A percentile compares a stretch with the other conserved stretches of the same genome.
Evolutionary conservation across 805 yeast species (phyloP).

Genomic region (Monosporozyma aerobia): DNA sequence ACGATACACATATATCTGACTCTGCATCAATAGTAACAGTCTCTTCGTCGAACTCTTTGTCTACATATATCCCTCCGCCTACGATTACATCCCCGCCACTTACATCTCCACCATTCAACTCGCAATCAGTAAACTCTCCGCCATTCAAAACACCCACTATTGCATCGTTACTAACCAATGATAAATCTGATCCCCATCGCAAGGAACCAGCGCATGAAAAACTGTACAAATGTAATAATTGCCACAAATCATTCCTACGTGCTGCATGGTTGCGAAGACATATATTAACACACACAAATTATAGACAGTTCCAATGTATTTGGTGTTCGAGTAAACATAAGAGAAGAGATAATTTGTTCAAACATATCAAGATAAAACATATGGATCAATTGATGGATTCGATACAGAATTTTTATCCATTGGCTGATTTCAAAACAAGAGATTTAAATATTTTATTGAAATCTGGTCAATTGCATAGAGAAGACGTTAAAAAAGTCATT

Average conservation of each 20-base stretch:
- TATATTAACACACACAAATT: slow-evolving; percentile 22
- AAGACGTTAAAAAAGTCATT: slow-evolving; percentile 18
- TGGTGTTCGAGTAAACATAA: slow-evolving; percentile 28
- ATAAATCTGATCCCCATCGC: not conserved
- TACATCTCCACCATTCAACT: not conserved
- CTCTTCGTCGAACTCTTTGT: not conserved
- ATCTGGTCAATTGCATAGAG: slow-evolving; percentile 17
- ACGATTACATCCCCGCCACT: not conserved
- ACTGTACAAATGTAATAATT: slow-evolving; percentile 20
- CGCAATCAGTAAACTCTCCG: no score
- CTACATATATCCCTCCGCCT: not conserved
- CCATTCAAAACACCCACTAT: not conserved
- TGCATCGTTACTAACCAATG: not conserved
- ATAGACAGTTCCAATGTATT: slow-evolving; percentile 22
- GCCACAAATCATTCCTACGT: slow-evolving; percentile 23
- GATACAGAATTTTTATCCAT: slow-evolving; percentile 3
- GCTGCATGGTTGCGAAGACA: slow-evolving; percentile 29
- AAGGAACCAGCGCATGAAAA: not conserved
- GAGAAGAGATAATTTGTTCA: slow-evolving; percentile 27
- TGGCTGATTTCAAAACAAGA: slow-evolving; percentile 4
- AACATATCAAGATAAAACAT: slow-evolving; percentile 28
- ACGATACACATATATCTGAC: not conserved
- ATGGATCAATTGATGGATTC: slow-evolving; percentile 17
- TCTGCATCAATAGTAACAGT: not conserved
- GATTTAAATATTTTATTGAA: slow-evolving; percentile 7